phyloP scores from a whole-genome alignment of 495 filamentous ascomycete genomes.

The Aspergillus coremiiformis region DNA sequence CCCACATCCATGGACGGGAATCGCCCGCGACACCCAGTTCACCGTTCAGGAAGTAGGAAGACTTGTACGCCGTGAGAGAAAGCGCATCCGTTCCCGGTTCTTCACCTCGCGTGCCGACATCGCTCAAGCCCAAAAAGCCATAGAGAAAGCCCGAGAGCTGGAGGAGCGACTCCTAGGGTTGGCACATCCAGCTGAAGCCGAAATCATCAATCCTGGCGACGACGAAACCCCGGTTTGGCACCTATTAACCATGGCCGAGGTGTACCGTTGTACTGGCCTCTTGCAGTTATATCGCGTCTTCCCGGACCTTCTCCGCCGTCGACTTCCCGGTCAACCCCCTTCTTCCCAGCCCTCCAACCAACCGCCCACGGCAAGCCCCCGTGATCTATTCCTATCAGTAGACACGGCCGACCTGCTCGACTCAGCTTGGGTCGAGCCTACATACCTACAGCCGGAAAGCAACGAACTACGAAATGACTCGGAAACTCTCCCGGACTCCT shows the following conservation, averaged over 20 bases:
- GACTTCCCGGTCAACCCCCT: conserved; percentile 24
- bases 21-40: conserved; percentile 47
- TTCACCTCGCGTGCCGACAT: conserved; percentile 38
- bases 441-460: background rate
- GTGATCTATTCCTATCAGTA: conserved; percentile 25
- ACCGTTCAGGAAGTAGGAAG: conserved; percentile 49
- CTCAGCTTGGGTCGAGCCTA: conserved; percentile 14
- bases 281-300: conserved; percentile 51
- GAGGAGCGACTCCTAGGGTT: conserved; percentile 46
- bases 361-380: background rate
- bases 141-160: conserved; percentile 38
- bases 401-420: conserved; percentile 18
- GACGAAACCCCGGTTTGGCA: conserved; percentile 50
- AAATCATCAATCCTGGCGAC: conserved; percentile 47
- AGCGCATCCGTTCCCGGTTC: conserved; percentile 26
- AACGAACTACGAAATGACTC: background rate
- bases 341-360: conserved; percentile 11
- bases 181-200: conserved; percentile 41
- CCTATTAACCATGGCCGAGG: conserved; percentile 50
- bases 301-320: conserved; percentile 41
- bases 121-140: conserved; percentile 33
- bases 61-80: conserved; percentile 44
- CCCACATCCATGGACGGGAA: conserved; percentile 54
- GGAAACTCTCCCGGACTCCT: conserved; percentile 6
- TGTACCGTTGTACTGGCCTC: conserved; percentile 47